phyloP scores from a whole-genome alignment of 2,329 filamentous ascomycete genomes.

The Aschersonia sp. region DNA sequence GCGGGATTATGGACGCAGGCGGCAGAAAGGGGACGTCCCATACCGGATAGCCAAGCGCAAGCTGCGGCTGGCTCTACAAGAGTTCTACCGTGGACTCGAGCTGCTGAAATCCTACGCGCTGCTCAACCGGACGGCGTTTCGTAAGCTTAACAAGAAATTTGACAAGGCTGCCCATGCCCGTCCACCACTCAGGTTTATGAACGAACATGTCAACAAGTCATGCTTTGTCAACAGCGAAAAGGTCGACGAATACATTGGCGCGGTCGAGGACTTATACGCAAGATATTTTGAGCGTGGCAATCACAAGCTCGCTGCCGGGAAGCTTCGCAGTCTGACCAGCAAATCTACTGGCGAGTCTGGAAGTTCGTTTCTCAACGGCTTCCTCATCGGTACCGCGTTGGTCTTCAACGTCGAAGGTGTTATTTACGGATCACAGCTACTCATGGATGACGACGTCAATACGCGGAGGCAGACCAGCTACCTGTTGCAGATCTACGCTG shows the following conservation, averaged over 20 bases:
- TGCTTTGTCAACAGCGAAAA: slow-evolving; percentile 87
- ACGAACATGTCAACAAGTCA: slow-evolving; percentile 77
- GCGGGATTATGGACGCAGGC: slow-evolving; percentile 37
- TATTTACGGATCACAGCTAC: slow-evolving; percentile 41
- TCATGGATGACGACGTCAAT: slow-evolving; percentile 30
- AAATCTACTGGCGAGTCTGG: slow-evolving; percentile 40
- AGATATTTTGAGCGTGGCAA: slow-evolving; percentile 91
- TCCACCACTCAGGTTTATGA: slow-evolving; percentile 69
- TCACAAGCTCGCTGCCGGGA: slow-evolving; percentile 78
- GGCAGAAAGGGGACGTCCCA: slow-evolving; percentile 44
- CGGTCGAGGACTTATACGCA: slow-evolving; percentile 82
- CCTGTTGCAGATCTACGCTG: slow-evolving; percentile 79
- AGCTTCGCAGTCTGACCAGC: slow-evolving; percentile 60
- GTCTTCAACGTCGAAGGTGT: slow-evolving; percentile 55
- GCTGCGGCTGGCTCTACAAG: slow-evolving; percentile 78
- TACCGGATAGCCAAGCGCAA: slow-evolving; percentile 85
- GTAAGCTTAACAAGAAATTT: slow-evolving; percentile 98
- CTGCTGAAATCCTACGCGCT: slow-evolving; percentile 83
- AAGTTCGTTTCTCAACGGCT: slow-evolving; percentile 44
- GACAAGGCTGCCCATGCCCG: slow-evolving; percentile 78
- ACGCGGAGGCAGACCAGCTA: slow-evolving; percentile 45
- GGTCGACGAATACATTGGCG: slow-evolving; percentile 64
- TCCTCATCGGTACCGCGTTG: slow-evolving; percentile 53
- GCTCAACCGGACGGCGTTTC: slow-evolving; percentile 83
- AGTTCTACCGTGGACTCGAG: slow-evolving; percentile 86